Evolutionary conservation across 345 rosid genomes (phyloP), one percentile per base, ranked within the genome.

Genomic region (Litchi chinensis): DNA sequence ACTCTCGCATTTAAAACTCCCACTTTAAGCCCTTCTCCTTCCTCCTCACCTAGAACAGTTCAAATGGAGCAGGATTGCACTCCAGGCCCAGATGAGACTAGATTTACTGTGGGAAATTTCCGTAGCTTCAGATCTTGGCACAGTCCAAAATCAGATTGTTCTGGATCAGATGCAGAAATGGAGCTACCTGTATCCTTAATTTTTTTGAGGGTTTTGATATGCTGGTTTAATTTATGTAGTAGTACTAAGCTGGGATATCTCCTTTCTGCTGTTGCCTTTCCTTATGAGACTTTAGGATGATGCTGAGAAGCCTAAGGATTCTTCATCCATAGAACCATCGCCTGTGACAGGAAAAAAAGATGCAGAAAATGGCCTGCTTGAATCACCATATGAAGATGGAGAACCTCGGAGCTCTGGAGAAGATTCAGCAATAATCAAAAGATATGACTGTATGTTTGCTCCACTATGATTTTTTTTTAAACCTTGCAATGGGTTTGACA

Each of bases 171-270:
- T 78, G 78, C 83, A 78, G 83, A 84, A 75, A 67, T 44, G 68
- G 85, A 86, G 65, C 80, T 82, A 77, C 79, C 80, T 81, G 93
- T 92, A 91, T 91, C 92, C 90, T 86, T 82, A 5, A 65, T 71
- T 74, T 68, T 73, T 54, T 77, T 21, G 65, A 54, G 28, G 60
- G 71, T 65, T 63, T 59, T 39, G 63, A 46, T 64, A 72, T n/a
- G 40, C 28, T 59, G 56, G 41, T 76, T 66, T 68, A 18, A 65
- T 46, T 39, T 10, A 11, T 54, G 39, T 43, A 24, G 43, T 48
- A 77, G 69, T 67, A 57, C 75, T 46, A 76, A 46, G 46, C 62
- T 77, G 19, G 43, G 78, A 66, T 64, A 37, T 72, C 19, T 63
- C 75, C 75, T 74, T 70, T 70, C 12, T 70, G 82, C 79, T 32